These are phyloP conservation scores for Capsicum rhomboideum DNA, from an alignment of 257 asterid species.

Conservation along the genomic window DNA sequence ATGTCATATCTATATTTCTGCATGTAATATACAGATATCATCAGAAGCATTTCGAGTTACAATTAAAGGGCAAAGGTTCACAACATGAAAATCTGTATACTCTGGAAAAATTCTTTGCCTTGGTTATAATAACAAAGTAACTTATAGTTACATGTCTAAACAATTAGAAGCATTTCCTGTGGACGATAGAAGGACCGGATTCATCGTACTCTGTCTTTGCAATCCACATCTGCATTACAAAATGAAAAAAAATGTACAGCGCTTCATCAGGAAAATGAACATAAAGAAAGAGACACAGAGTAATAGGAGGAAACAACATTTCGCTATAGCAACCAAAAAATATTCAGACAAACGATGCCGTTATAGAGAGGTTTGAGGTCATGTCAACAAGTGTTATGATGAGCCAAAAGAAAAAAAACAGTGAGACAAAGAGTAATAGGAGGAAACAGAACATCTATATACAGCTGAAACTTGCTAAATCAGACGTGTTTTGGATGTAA, in stretches of 20 bases:
- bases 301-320: not conserved
- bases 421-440: not conserved
- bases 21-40: not conserved
- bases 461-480: not conserved
- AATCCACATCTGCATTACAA: slow-evolving; percentile 8
- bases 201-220: slow-evolving; percentile 6
- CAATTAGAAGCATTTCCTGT: slow-evolving; percentile 7
- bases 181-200: slow-evolving; percentile 6
- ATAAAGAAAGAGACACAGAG: not conserved
- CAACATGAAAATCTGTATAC: not conserved
- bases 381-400: too few species aligned
- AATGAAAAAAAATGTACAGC: not conserved
- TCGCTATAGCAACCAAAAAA: too few species aligned
- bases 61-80: not conserved
- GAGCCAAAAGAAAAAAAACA: not conserved
- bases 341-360: too few species aligned
- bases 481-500: too few species aligned
- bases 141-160: not conserved
- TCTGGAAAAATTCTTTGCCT: not conserved
- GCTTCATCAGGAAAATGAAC: not conserved
- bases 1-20: not conserved
- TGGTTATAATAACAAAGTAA: not conserved
- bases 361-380: too few species aligned
- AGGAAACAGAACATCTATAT: not conserved
- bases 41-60: not conserved